Percentiles rank a stretch among this genome's conserved stretches.
Evolutionary conservation across 495 filamentous ascomycete species (phyloP).

Genomic region (Penicillium lividum): DNA sequence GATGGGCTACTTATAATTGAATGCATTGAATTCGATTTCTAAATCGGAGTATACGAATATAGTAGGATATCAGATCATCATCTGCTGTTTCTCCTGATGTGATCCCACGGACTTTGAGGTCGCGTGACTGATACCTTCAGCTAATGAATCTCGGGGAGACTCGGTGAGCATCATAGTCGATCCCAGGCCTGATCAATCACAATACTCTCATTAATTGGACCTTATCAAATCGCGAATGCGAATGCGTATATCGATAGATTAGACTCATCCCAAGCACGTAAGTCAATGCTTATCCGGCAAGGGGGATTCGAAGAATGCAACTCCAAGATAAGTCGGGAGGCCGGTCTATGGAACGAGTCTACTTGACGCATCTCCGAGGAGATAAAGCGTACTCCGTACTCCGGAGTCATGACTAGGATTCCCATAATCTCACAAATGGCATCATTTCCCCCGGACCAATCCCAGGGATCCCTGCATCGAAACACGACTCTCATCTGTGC

Average conservation of each 20-base stretch:
- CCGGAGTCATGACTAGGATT: background rate
- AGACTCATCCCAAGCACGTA: background rate
- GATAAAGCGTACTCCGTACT: background rate
- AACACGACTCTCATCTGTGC: background rate
- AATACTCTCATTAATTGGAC: background rate
- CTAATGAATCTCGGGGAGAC: background rate
- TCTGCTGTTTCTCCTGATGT: no score
- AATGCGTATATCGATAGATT: background rate
- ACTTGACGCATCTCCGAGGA: background rate
- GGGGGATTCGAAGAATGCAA: background rate
- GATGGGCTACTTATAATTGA: background rate
- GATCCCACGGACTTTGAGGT: no score
- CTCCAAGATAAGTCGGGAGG: background rate
- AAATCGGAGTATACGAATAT: no score
- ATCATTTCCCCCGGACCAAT: background rate
- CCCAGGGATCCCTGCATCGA: background rate
- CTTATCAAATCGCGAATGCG: background rate
- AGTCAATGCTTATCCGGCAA: background rate
- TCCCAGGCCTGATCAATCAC: background rate
- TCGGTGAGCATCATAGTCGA: background rate
- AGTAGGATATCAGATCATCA: no score
- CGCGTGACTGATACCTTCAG: no score
- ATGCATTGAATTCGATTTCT: background rate
- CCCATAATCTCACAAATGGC: background rate
- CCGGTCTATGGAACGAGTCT: background rate